Evolutionary conservation across 1,139 yeast species (phyloP), one percentile per base, ranked within the genome.

Genomic region (Hyphopichia buzzinii): DNA sequence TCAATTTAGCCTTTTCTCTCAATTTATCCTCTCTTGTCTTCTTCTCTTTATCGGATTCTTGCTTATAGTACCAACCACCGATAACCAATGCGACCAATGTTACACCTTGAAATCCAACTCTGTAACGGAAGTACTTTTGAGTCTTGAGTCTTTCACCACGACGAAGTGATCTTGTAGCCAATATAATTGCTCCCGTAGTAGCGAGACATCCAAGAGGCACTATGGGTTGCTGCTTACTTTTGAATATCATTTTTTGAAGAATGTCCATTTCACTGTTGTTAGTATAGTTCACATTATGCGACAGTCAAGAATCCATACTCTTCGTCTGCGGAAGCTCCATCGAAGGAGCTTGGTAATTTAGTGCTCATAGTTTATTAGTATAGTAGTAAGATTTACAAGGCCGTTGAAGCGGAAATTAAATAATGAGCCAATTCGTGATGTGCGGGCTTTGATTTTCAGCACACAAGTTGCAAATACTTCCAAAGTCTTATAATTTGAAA

Each of bases 121-220:
- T 83, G 78, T 89, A 87, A 49, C 92, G 76, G 67, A 87, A 89
- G 79, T 87, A 89, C 38, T 77, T 74, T 62, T 89, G 95, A 0
- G 97, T 95, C 41, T 79, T 78, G 38, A 72, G 66, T 45, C 82
- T 76, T 50, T 87, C 81, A 17, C 96, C 96, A 25, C 72, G 64
- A 48, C 81, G 76, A 47, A 89, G 70, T 12, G 92, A 85, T 46
- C 77, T 72, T 7, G 90, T 89, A 2, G 96, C 95, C 48, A 89
- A 66, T 0, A 75, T 63, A 30, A 89, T 85, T 0, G 96, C 96
- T 4, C 82, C 87, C 4, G 85, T 77, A 4, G 97, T 89, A 35
- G 85, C 78, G 6, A 84, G 55, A 13, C 86, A 69, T 2, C 97
- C 96, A 7, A 87, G 44, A 0, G 97, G 97, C 0, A 89, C 92